These are phyloP conservation scores for Cytospora paraplurivora DNA, from an alignment of 2,329 filamentous ascomycete species.

Conservation along the genomic window DNA sequence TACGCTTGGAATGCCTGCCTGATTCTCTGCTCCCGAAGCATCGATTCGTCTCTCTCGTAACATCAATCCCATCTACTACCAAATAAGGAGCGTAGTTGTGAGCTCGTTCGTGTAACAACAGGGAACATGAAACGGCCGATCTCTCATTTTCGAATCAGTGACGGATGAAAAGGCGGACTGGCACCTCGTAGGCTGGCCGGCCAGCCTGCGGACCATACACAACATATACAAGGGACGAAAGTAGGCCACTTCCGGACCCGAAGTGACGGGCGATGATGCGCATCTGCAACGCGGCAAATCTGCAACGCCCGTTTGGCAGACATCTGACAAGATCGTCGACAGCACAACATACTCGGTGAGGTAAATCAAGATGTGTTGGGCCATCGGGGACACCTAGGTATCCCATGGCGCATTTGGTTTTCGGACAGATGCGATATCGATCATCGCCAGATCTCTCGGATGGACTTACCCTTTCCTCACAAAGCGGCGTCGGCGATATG, in stretches of 20 bases:
- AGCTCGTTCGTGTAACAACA: not conserved
- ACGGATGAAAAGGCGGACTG: not conserved
- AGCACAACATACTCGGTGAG: conserved; percentile 1
- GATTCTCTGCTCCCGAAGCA: not conserved
- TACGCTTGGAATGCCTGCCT: not conserved
- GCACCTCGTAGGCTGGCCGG: not conserved
- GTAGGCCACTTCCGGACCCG: conserved; percentile 23
- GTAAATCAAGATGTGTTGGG: not conserved
- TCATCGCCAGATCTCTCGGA: conserved; percentile 17
- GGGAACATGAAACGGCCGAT: not conserved
- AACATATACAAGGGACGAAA: not conserved
- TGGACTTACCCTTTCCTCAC: conserved; percentile 5
- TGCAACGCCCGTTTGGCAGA: conserved; percentile 22
- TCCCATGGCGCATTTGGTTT: conserved; percentile 11
- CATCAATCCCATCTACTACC: not conserved
- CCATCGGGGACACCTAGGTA: not conserved
- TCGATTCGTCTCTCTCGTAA: not conserved
- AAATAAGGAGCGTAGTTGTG: not conserved
- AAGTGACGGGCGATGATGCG: conserved; percentile 27
- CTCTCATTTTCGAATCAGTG: not conserved
- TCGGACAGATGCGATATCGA: conserved; percentile 10
- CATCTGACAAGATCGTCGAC: conserved; percentile 19
- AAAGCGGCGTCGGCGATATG: conserved; percentile 11
- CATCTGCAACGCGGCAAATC: conserved; percentile 18
- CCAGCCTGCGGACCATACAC: not conserved